A percentile compares a stretch with the other conserved stretches of the same genome.
Conservation (phyloP, 345 rosid species). For the Mallotus nudiflorus region DNA sequence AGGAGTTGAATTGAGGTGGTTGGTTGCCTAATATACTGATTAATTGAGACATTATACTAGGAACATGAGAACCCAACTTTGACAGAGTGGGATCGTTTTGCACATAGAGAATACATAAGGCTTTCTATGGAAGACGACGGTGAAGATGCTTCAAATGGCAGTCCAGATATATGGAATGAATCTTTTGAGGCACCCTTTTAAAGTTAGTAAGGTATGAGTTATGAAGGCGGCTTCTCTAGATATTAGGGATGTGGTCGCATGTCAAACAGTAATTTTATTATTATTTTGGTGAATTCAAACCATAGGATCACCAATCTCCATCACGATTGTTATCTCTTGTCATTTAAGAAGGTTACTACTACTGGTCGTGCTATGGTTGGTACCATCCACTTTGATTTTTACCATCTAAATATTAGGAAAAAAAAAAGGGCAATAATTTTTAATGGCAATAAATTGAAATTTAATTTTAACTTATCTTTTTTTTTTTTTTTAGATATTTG, state of each 20-base stretch:
- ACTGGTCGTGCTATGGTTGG: too few species aligned
- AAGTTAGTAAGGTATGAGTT: constrained; percentile 35
- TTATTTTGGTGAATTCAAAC: not conserved
- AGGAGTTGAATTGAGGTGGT: constrained; percentile 10
- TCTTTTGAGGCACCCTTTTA: constrained; percentile 92
- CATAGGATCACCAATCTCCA: not conserved
- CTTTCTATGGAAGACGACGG: constrained; percentile 99
- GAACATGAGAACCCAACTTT: constrained; percentile 93
- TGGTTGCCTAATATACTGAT: not conserved
- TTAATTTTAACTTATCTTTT: too few species aligned
- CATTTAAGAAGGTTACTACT: too few species aligned
- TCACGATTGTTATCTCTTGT: not conserved
- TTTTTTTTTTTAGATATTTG: too few species aligned
- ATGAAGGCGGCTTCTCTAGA: not conserved
- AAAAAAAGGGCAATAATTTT: too few species aligned
- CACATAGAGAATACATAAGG: constrained; percentile 95
- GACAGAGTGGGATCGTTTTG: constrained; percentile 99
- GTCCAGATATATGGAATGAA: constrained; percentile 97
- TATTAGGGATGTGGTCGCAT: not conserved
- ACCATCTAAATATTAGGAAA: too few species aligned
- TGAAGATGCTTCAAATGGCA: constrained; percentile 96
- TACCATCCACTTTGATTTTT: too few species aligned
- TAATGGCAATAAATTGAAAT: too few species aligned
- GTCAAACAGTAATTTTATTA: not conserved
- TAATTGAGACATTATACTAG: constrained; percentile 29